Evolutionary conservation across 2,329 filamentous ascomycete species (phyloP).

Genomic region (Decorospora gaudefroyi): DNA sequence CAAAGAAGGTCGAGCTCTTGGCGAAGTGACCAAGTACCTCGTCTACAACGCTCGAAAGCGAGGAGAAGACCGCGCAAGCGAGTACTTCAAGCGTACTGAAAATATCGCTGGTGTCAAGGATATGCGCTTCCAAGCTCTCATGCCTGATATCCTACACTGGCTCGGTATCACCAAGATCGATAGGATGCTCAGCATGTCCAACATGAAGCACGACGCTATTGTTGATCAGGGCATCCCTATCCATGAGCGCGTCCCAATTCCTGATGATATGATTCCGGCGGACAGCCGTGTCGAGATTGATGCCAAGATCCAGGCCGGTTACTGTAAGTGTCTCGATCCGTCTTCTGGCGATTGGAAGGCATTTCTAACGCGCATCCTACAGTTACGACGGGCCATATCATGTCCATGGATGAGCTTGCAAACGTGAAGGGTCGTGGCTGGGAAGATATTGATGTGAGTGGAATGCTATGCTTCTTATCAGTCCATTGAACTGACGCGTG

Average conservation of each 20-base stretch:
- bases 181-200: conserved; percentile 97
- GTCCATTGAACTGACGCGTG: conserved; percentile 5
- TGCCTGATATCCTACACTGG: conserved; percentile 98
- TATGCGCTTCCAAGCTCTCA: conserved; percentile 97
- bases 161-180: conserved; percentile 98
- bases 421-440: conserved; percentile 88
- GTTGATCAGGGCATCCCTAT: conserved; percentile 86
- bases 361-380: conserved; percentile 28
- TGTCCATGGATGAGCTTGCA: conserved; percentile 83
- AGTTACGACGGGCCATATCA: conserved; percentile 84
- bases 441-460: conserved; percentile 68
- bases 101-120: conserved; percentile 95
- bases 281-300: conserved; percentile 98
- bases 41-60: conserved; percentile 82
- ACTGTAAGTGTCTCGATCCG: conserved; percentile 60
- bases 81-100: conserved; percentile 97
- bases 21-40: conserved; percentile 88
- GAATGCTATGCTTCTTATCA: conserved; percentile 10
- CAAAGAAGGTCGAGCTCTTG: conserved; percentile 91
- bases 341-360: not conserved
- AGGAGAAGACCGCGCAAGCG: conserved; percentile 76
- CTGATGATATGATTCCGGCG: conserved; percentile 89
- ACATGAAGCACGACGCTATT: conserved; percentile 92
- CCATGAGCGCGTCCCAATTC: conserved; percentile 85
- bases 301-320: conserved; percentile 92